Evolutionary conservation across 352 stramenopile species (phyloP), one percentile per base, ranked within the genome.

Genomic region (Sclerospora graminicola): DNA sequence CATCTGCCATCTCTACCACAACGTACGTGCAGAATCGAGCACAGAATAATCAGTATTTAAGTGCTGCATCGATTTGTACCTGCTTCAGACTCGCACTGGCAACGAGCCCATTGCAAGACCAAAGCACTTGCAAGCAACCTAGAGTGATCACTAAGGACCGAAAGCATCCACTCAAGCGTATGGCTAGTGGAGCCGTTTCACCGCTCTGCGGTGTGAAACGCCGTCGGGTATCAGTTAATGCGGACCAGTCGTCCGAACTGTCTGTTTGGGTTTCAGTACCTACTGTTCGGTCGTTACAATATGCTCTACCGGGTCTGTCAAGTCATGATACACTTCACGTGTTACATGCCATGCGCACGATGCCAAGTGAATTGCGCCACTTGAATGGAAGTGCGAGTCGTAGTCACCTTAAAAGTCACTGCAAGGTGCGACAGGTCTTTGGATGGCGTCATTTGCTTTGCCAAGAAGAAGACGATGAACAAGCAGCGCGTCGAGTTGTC

Each of bases 361-460:
- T 77, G 36, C 62, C 65, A 11, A 66, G 63, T 16, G 55, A 73
- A 21, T 48, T 77, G 31, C 55, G 58, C 3, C 52, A 67, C 11
- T 47, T 77, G 14, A 77, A 73, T 16, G 37, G 46, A 26, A 53
- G 37, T 24, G 46, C 46, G 15, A 55, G 49, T 9, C 39, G 46
- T 28, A 49, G 36, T 38, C 41, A 43, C 41, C 30, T 61, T 11
- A 36, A 41, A 27, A 32, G 32, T 3, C 45, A 37, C 29, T 46
- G 42, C 21, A 54, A 57, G 5, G 53, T 62, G 27, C 49, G 47
- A 1, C 48, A 60, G 35, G 48, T 60, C 16, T 64, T 66, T 46
- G 65, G 65, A 1, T 76, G 65, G 65, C 52, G 50, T 29, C 63
- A 72, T 31, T 34, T 61, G 37, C 56, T 76, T 31, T 60, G 56